phyloP scores from a whole-genome alignment of 306 rosid genomes.

The Quercus alba region DNA sequence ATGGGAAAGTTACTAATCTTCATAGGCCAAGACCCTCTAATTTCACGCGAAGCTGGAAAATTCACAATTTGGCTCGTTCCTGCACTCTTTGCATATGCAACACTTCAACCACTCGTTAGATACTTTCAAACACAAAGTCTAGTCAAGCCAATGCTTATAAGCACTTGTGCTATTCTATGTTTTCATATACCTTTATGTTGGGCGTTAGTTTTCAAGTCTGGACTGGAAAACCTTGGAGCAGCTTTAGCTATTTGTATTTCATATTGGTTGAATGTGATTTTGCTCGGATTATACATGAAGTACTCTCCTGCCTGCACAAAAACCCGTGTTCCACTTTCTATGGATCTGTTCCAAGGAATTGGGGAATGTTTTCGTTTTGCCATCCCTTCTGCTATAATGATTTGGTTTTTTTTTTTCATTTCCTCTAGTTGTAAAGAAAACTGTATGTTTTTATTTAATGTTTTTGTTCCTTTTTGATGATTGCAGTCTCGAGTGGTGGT shows the following conservation, averaged over 20 bases:
- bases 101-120: conserved; percentile 56
- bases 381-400: conserved; percentile 73
- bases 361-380: conserved; percentile 56
- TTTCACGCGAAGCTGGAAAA: conserved; percentile 64
- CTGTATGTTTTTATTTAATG: not conserved
- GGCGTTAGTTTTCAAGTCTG: conserved; percentile 59
- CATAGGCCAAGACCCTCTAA: conserved; percentile 78
- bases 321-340: conserved; percentile 51
- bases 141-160: conserved; percentile 50
- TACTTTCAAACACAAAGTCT: conserved; percentile 72
- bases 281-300: conserved; percentile 52
- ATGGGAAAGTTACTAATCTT: conserved; percentile 52
- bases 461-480: not conserved
- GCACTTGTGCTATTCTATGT: conserved; percentile 41
- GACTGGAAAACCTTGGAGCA: conserved; percentile 52
- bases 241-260: conserved; percentile 67
- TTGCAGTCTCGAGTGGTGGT: conserved; percentile 68
- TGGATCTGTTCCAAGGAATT: conserved; percentile 49
- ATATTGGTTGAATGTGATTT: conserved; percentile 60
- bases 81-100: conserved; percentile 62
- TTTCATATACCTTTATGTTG: conserved; percentile 61
- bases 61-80: conserved; percentile 66
- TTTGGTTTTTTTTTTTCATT: conserved; percentile 41
- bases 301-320: conserved; percentile 43
- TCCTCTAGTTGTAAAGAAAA: not conserved